These are phyloP conservation scores for Neurospora sp. DNA, from an alignment of 2,329 filamentous ascomycete species.

Conservation along the genomic window DNA sequence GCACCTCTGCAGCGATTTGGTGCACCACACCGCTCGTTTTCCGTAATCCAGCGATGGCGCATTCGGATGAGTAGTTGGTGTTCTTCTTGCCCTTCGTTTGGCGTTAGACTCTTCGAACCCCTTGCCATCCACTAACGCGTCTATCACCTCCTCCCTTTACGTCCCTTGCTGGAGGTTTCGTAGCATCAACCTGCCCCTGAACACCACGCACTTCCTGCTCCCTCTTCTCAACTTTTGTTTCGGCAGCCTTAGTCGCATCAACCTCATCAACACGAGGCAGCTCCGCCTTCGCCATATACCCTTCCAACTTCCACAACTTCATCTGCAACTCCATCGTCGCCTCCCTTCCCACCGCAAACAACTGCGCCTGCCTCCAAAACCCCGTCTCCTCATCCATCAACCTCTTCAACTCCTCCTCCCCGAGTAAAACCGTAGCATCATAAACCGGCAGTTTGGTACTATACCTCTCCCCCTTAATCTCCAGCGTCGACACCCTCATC, in stretches of 20 bases:
- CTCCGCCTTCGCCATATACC: constrained; percentile 27
- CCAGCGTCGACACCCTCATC: constrained; percentile 35
- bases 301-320: constrained; percentile 49
- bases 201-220: not conserved
- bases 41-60: not conserved
- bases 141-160: not conserved
- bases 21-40: not conserved
- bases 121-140: not conserved
- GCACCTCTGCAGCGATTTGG: too few species aligned
- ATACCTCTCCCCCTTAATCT: constrained; percentile 25
- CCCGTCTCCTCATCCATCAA: constrained; percentile 25
- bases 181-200: not conserved
- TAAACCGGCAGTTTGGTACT: constrained; percentile 38
- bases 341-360: constrained; percentile 34
- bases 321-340: constrained; percentile 36
- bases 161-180: not conserved
- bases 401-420: constrained; percentile 31
- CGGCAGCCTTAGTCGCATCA: not conserved
- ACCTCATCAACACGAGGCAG: not conserved
- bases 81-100: not conserved
- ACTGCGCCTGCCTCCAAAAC: constrained; percentile 27
- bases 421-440: constrained; percentile 42
- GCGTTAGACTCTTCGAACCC: not conserved
- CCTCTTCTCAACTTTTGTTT: not conserved
- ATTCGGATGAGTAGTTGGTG: not conserved